These are phyloP conservation scores for Tolypocladium nubicola DNA, from an alignment of 2,329 filamentous ascomycete genomes.

Conservation along the genomic window DNA sequence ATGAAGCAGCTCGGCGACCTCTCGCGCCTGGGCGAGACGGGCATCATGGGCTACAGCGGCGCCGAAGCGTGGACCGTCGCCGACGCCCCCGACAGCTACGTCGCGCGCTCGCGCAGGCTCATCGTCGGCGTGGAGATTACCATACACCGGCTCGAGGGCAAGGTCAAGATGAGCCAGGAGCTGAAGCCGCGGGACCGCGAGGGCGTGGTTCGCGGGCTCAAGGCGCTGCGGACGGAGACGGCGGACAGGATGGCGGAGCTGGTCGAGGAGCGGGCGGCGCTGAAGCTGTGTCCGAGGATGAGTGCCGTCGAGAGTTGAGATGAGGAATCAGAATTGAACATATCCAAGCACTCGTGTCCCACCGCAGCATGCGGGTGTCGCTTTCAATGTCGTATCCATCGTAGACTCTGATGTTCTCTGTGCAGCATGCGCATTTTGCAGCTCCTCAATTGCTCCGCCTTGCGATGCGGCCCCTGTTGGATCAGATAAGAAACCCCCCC, in stretches of 20 bases:
- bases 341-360: not conserved
- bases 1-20: slow-evolving; percentile 41
- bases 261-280: slow-evolving; percentile 17
- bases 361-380: not conserved
- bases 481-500: not conserved
- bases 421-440: not conserved
- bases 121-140: slow-evolving; percentile 51
- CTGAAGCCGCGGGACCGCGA: slow-evolving; percentile 37
- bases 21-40: slow-evolving; percentile 35
- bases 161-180: slow-evolving; percentile 59
- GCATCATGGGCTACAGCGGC: slow-evolving; percentile 44
- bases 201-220: slow-evolving; percentile 48
- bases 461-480: not conserved
- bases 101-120: slow-evolving; percentile 40
- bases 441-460: not conserved
- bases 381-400: not conserved
- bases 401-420: not conserved
- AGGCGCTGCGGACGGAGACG: slow-evolving; percentile 17
- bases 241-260: slow-evolving; percentile 18
- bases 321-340: not conserved
- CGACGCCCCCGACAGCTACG: slow-evolving; percentile 45
- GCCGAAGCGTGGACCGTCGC: slow-evolving; percentile 40
- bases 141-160: slow-evolving; percentile 44
- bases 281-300: slow-evolving; percentile 7
- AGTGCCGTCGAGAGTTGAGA: not conserved